Evolutionary conservation across 768 basidiomycete species (phyloP), one percentile per base, ranked within the genome.

Genomic region (Cystobasidium tubakii): DNA sequence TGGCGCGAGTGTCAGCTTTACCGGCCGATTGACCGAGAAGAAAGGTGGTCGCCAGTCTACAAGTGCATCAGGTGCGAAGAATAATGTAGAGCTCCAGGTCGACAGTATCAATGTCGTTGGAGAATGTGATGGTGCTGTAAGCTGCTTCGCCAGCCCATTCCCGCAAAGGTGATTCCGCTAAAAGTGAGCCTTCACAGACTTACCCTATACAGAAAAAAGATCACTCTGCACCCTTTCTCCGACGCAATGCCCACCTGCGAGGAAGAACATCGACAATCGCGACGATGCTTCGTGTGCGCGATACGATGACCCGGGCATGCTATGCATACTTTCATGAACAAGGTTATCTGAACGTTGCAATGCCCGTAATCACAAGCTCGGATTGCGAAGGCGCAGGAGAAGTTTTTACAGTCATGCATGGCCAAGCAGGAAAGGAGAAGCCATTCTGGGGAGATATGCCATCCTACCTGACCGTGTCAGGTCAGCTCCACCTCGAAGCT

Each of bases 331-430:
- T 92, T 78, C 80, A 95, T 90, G 81, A 81, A n/a, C 86, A 90
- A 80, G 90, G 86, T 12, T 98, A 96, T 80, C 81, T 83, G 43
- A 86, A 89, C 78, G 85, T 86, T 17, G 88, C 96, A 78, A 90
- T 93, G 0, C 96, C 96, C 0, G 85, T 98, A 57, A 82, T 97
- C 27, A 97, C 95, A 0, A 86, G 87, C 19, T 92, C 87, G 77
- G 96, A 99, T 80, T 93, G 93, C 67, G 96, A 99, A 84, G 96
- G 94, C 15, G 94, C 90, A 7, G 95, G 96, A 23, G 94, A 98
- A 81, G 86, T 90, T 0, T 98, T 98, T 81, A 85, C 86, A 6
- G 83, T 95, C 34, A 83, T 75, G 70, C 74, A 73, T 0, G 50
- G 50, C n/a, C 1, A 9, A 34, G 12, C 13, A 34, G 42, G 54